A percentile compares a stretch with the other conserved stretches of the same genome.
Evolutionary conservation across 2,329 filamentous ascomycete genomes (phyloP).

Genomic region (Cladosporium phlei): DNA sequence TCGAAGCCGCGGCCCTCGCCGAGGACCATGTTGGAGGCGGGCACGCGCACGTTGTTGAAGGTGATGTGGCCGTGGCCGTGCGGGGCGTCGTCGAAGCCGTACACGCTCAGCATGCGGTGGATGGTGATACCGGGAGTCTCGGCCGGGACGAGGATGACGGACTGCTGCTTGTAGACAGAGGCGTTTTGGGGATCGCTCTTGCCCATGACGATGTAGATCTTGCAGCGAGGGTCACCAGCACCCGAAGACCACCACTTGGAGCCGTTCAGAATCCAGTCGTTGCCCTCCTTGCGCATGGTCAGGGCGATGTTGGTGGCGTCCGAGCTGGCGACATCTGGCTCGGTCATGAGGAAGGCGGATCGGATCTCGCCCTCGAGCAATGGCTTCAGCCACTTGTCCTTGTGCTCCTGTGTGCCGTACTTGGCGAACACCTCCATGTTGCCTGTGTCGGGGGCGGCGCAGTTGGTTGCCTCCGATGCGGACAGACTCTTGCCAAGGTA

Average conservation of each 20-base stretch:
- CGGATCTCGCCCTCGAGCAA: slow-evolving; percentile 46
- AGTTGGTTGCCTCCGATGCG: slow-evolving; percentile 85
- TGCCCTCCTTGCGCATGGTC: slow-evolving; percentile 73
- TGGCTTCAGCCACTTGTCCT: slow-evolving; percentile 47
- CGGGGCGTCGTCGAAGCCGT: slow-evolving; percentile 96
- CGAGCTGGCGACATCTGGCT: slow-evolving; percentile 56
- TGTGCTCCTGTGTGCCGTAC: slow-evolving; percentile 48
- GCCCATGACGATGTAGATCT: slow-evolving; percentile 94
- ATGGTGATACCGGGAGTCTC: slow-evolving; percentile 81
- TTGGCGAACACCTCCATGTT: slow-evolving; percentile 52
- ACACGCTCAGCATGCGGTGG: slow-evolving; percentile 87
- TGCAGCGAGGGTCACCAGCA: slow-evolving; percentile 85
- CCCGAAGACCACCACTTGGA: slow-evolving; percentile 99
- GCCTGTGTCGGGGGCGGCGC: slow-evolving; percentile 45
- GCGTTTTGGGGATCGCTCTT: slow-evolving; percentile 74
- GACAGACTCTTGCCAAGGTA: slow-evolving; percentile 79
- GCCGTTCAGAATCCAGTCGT: slow-evolving; percentile 88
- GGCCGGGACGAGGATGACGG: slow-evolving; percentile 82
- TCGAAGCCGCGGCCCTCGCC: slow-evolving; percentile 94
- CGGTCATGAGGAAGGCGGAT: slow-evolving; percentile 49
- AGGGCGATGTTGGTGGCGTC: slow-evolving; percentile 53
- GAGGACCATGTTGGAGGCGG: slow-evolving; percentile 76
- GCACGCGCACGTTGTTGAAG: slow-evolving; percentile 87
- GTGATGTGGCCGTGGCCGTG: slow-evolving; percentile 92
- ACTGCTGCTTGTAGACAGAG: slow-evolving; percentile 84